A percentile compares a stretch with the other conserved stretches of the same genome.
These are phyloP conservation scores for Coelastrella sp. DNA, from an alignment of 139 green algal genomes.

Conservation along the genomic window DNA sequence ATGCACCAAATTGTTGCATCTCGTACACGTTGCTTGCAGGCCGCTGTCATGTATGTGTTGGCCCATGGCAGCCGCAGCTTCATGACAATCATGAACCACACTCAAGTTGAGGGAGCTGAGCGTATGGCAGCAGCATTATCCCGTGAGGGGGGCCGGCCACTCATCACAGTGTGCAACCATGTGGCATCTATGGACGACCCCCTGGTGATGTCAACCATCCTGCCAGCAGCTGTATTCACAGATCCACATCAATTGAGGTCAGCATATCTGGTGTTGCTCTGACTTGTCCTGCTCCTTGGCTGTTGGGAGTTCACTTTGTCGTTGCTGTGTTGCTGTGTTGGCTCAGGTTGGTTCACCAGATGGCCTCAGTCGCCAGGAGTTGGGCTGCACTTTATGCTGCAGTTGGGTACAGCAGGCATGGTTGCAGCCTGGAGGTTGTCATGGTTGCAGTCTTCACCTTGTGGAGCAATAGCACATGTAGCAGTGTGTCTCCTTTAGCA, in stretches of 20 bases:
- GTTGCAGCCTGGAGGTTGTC: too few relatives aligned
- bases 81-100: slow-evolving; percentile 57
- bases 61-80: slow-evolving; percentile 39
- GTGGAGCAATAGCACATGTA: too few relatives aligned
- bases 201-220: slow-evolving; percentile 76
- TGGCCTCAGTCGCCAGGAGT: too few relatives aligned
- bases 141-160: slow-evolving; percentile 57
- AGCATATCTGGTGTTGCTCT: not conserved
- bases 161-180: slow-evolving; percentile 94
- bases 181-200: slow-evolving; percentile 91
- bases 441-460: too few relatives aligned
- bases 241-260: slow-evolving; percentile 59
- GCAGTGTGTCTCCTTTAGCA: too few relatives aligned
- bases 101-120: slow-evolving; percentile 57
- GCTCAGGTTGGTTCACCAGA: not conserved
- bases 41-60: slow-evolving; percentile 49
- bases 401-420: too few relatives aligned
- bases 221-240: slow-evolving; percentile 68
- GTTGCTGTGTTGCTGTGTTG: not conserved
- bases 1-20: not conserved
- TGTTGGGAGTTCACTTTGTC: not conserved
- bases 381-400: too few relatives aligned
- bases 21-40: not conserved
- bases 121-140: slow-evolving; percentile 65
- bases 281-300: not conserved